These are phyloP conservation scores for Chimonanthus salicifolius DNA, from an alignment of 164 flowering plant genomes.

Conservation along the genomic window DNA sequence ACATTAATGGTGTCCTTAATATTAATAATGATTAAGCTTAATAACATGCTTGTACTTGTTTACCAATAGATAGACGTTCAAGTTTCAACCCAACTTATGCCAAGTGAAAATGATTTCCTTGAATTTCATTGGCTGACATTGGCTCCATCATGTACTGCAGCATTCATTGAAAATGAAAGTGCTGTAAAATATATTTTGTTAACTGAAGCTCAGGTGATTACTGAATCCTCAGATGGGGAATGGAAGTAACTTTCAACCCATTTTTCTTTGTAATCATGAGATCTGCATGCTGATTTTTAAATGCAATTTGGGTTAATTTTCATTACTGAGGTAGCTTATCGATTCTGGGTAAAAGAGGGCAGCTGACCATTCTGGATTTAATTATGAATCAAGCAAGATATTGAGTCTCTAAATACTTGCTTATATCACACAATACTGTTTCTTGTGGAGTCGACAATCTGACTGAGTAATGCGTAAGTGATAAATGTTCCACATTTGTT, in stretches of 20 bases:
- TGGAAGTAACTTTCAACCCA: background rate
- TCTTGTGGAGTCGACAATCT: no score
- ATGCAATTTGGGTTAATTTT: background rate
- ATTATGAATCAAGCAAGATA: no score
- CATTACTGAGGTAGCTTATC: background rate
- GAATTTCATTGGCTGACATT: background rate
- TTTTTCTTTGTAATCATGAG: no score
- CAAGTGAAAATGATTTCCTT: background rate
- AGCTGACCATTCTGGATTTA: no score
- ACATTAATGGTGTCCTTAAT: no score
- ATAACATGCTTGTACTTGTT: background rate
- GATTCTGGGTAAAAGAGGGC: background rate
- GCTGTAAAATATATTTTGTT: background rate
- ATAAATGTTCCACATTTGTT: no score
- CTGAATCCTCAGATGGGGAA: background rate
- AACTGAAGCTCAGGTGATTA: background rate
- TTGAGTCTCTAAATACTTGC: no score
- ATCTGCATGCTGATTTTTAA: no score
- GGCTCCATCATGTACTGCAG: background rate
- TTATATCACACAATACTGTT: no score
- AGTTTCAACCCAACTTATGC: background rate
- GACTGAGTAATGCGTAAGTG: no score
- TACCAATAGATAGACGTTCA: background rate
- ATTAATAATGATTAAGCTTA: no score
- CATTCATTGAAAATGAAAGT: background rate